A percentile compares a stretch with the other conserved stretches of the same genome.
Evolutionary conservation across 176 grass and related monocot genomes (phyloP).

Genomic region (Zea luxurians): DNA sequence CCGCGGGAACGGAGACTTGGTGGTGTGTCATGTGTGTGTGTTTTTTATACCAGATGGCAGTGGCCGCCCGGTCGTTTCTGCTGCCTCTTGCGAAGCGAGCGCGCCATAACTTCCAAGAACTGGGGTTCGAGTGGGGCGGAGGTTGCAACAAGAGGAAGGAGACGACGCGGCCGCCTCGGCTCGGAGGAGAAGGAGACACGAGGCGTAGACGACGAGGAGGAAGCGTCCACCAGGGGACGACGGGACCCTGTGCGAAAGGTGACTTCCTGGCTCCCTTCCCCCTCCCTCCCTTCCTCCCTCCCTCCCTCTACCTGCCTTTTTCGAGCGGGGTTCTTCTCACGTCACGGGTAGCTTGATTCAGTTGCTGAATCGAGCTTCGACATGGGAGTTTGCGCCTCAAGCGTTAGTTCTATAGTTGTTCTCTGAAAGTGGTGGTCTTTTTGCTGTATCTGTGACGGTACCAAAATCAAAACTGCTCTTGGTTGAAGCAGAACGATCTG

Average conservation of each 20-base stretch:
- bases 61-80: neutral
- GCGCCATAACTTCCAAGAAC: constrained; percentile 41
- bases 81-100: constrained; percentile 14
- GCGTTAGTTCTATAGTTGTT: neutral
- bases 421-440: neutral
- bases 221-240: neutral
- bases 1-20: constrained; percentile 7
- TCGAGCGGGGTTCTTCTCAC: neutral
- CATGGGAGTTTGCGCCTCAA: neutral
- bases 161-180: neutral
- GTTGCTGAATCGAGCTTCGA: neutral
- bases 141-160: constrained; percentile 4
- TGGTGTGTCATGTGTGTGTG: neutral
- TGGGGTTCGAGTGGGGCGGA: neutral
- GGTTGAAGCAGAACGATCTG: too few relatives aligned
- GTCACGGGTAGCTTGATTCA: neutral
- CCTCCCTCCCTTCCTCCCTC: neutral
- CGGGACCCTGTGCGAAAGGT: constrained; percentile 10
- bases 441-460: neutral
- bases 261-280: neutral
- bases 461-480: neutral
- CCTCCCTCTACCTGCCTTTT: neutral
- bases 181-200: neutral
- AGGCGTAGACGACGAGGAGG: neutral
- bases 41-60: neutral